Base-by-base conservation (phyloP, 331 rosid species). In the Malus hybrid region DNA sequence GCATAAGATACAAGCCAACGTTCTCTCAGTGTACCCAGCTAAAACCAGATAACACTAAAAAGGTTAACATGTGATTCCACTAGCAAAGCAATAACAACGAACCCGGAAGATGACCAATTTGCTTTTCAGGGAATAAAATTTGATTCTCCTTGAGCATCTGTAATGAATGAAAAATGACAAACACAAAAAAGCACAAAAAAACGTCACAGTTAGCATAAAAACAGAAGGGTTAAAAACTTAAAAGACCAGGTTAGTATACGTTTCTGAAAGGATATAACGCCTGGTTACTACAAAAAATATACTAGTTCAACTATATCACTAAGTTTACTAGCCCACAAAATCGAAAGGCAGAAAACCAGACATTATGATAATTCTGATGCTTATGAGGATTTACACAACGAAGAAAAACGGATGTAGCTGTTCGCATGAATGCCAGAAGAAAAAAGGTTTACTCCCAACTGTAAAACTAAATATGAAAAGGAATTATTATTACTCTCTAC, bases 61-160 rank as follows among this genome's bases (percentile, higher is more conserved):
- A 71, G 42, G 39, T 73, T 42, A 60, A 39, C 11, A 34, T 20
- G 67, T 39, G 58, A 7, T 16, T 26, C 63, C 46, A 66, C 32
- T 20, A 33, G 48, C 32, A 44, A 4, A 46, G 26, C 30, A 19
- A 19, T 19, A 60, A 18, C 60, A n/a, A 81, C 82, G n/a, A 63
- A 82, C 82, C 85, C 5, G 79, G 85, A 19, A 82, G 36, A 36
- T 77, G 61, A 63, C 85, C 85, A 68, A 82, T 36, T 16, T 22
- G 53, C 48, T 39, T 68, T 82, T 61, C 68, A 22, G 76, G 73
- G 44, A 77, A 46, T 19, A 77, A 50, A 65, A 68, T 55, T 68
- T 63, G 61, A 33, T 82, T 68, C 20, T 77, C 66, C 14, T 4
- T 67, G n/a, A 34, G 11, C 85, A 78, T 77, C 85, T 82, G 82